Conservation (phyloP, 2,329 filamentous ascomycete genomes). For the Pyrenochaeta sp. region DNA sequence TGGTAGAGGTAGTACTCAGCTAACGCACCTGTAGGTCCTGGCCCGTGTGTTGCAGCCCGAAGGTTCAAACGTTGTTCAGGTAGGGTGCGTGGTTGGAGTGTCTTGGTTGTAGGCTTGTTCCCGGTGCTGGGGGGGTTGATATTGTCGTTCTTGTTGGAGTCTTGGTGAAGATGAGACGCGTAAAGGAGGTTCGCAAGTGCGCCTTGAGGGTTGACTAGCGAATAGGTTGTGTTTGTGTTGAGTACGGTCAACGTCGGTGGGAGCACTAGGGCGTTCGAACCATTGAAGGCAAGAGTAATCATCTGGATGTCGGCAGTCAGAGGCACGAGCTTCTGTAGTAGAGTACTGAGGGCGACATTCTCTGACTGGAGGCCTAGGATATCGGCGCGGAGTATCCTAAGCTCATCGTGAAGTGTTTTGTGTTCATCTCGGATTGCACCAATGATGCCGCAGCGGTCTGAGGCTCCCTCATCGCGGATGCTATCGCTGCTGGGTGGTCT, state of each 20-base stretch:
- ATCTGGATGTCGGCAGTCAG: background rate
- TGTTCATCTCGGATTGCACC: too few species aligned
- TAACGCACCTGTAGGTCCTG: background rate
- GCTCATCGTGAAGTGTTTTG: too few species aligned
- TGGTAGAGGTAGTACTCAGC: background rate
- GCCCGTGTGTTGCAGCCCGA: too few species aligned
- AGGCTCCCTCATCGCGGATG: too few species aligned
- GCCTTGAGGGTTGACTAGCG: conserved; percentile 1
- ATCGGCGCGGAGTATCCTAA: background rate
- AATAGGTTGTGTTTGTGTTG: background rate
- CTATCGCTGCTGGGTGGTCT: too few species aligned
- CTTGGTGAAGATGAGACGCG: background rate
- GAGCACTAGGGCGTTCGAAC: background rate
- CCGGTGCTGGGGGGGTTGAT: background rate
- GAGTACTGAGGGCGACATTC: background rate
- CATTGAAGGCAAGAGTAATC: background rate
- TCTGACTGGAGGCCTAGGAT: background rate
- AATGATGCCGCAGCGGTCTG: too few species aligned
- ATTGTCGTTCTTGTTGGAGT: background rate
- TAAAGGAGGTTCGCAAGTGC: background rate
- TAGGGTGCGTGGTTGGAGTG: background rate
- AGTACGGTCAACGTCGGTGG: background rate
- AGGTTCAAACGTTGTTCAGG: background rate
- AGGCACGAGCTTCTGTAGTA: background rate
- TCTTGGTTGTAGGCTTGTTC: background rate